Conservation (phyloP, 2,329 filamentous ascomycete species). For the Nectriaceae sp. region DNA sequence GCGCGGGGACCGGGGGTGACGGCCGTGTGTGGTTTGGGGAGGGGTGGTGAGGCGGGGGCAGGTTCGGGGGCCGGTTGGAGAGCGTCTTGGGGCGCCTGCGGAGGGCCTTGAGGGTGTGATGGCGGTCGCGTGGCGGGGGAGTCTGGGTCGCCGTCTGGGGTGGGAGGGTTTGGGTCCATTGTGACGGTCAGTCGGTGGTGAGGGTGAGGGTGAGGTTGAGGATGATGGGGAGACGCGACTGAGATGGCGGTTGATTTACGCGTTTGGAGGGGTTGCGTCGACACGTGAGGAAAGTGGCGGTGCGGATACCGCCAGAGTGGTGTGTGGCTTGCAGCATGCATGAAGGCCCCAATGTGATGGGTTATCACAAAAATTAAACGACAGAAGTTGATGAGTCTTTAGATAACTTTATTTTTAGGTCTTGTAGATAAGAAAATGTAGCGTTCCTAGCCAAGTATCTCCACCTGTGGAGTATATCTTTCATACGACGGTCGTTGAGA, state of each 20-base stretch:
- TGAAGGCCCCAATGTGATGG: background rate
- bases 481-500: background rate
- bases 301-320: too few species aligned
- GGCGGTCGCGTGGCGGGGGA: background rate
- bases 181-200: slow-evolving; percentile 3
- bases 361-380: too few species aligned
- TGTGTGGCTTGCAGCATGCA: slow-evolving; percentile 18
- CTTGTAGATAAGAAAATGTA: background rate
- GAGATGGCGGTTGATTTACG: slow-evolving; percentile 11
- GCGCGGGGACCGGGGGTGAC: slow-evolving; percentile 59
- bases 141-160: background rate
- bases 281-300: slow-evolving; percentile 5
- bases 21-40: slow-evolving; percentile 44
- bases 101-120: background rate
- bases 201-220: slow-evolving; percentile 5
- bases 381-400: too few species aligned
- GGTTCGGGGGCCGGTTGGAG: background rate
- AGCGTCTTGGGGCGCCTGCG: too few species aligned
- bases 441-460: background rate
- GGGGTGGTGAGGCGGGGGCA: slow-evolving; percentile 37
- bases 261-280: slow-evolving; percentile 18
- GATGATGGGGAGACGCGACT: slow-evolving; percentile 23
- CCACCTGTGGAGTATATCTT: background rate
- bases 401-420: background rate
- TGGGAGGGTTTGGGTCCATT: background rate